Conservation (phyloP, 768 basidiomycete species). For the Suillus lakei region DNA sequence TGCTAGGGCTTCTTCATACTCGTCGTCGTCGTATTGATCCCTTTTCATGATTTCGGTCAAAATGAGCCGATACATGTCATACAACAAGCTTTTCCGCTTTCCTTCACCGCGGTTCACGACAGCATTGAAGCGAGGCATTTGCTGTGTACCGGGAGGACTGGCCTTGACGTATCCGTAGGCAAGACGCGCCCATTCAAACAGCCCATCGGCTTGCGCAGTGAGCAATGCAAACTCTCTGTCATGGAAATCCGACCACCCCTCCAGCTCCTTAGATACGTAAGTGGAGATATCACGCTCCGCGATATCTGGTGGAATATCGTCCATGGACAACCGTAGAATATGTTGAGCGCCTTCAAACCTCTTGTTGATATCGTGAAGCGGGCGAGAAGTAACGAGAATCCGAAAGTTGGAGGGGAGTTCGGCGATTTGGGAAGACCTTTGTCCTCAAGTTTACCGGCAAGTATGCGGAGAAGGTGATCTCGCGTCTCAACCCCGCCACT, state of each 20-base stretch:
- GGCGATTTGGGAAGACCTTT: not conserved
- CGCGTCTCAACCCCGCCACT: constrained; percentile 15
- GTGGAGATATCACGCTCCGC: not conserved
- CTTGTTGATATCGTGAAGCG: not conserved
- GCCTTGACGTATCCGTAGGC: constrained; percentile 2
- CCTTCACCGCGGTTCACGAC: not conserved
- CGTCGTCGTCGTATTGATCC: not conserved
- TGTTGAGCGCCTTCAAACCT: not conserved
- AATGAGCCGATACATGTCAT: not conserved
- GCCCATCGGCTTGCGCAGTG: not conserved
- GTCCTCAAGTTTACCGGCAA: constrained; percentile 7
- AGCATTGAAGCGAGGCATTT: constrained; percentile 1
- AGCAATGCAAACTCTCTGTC: not conserved
- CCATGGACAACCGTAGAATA: not conserved
- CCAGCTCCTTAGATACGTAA: not conserved
- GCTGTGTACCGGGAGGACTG: not conserved
- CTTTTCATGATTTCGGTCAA: not conserved
- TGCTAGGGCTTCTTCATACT: not conserved
- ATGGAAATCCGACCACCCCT: not conserved
- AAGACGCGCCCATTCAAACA: constrained; percentile 17
- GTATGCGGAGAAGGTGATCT: constrained; percentile 22
- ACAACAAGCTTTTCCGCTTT: not conserved
- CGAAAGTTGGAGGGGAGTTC: constrained; percentile 14
- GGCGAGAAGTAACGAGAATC: constrained; percentile 18
- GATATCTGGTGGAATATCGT: not conserved